A percentile compares a stretch with the other conserved stretches of the same genome.
Evolutionary conservation across 2,329 filamentous ascomycete genomes (phyloP).

Genomic region (Biscogniauxia mediterranea): DNA sequence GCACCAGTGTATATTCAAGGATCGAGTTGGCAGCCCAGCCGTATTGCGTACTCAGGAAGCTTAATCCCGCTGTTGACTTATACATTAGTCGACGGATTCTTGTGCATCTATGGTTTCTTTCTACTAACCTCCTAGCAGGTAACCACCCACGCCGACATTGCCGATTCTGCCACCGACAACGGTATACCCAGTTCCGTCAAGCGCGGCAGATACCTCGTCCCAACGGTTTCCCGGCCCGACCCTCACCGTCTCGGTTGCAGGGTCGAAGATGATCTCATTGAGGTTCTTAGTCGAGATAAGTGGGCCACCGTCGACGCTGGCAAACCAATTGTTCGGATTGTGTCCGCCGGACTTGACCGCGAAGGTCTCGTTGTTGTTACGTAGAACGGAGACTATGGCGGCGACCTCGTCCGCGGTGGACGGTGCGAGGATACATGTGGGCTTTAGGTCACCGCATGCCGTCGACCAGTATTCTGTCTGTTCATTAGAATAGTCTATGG

Average conservation of each 20-base stretch:
- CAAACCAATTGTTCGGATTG: conserved; percentile 52
- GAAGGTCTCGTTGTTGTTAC: conserved; percentile 46
- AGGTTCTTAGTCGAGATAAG: conserved; percentile 48
- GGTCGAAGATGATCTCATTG: conserved; percentile 40
- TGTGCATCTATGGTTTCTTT: conserved; percentile 43
- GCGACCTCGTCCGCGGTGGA: conserved; percentile 50
- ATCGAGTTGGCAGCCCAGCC: conserved; percentile 53
- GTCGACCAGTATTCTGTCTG: conserved; percentile 47
- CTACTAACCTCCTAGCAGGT: conserved; percentile 52
- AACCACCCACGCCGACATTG: conserved; percentile 48
- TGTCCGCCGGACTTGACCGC: conserved; percentile 58
- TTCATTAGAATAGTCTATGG: conserved; percentile 36
- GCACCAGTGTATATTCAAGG: conserved; percentile 49
- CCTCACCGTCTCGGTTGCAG: conserved; percentile 36
- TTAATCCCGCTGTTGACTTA: conserved; percentile 45
- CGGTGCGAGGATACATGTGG: conserved; percentile 47
- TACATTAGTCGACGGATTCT: conserved; percentile 37
- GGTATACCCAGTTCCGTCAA: conserved; percentile 42
- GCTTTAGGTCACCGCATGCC: conserved; percentile 41
- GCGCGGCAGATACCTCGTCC: conserved; percentile 39
- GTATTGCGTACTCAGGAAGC: conserved; percentile 49
- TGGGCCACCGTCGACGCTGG: conserved; percentile 48
- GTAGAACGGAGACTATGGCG: conserved; percentile 49
- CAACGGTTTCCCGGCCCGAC: conserved; percentile 47
- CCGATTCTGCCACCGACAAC: conserved; percentile 45